Conservation (phyloP, 768 basidiomycete species). For the Zangia roseola region DNA sequence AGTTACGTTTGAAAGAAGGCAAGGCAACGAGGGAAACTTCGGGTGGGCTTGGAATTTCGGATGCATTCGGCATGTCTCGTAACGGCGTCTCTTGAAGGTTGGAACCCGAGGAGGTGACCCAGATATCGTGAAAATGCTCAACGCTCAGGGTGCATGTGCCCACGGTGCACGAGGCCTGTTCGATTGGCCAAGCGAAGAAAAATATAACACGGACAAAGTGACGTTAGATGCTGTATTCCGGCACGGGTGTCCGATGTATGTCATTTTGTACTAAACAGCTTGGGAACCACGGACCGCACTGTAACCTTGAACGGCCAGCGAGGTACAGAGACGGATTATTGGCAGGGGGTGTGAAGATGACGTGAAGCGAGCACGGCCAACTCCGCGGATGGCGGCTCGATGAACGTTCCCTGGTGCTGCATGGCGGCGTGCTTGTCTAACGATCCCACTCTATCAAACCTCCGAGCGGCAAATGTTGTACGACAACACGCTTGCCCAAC, state of each 20-base stretch:
- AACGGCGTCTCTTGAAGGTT: not conserved
- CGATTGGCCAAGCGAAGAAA: not conserved
- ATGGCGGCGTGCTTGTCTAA: slow-evolving; percentile 1
- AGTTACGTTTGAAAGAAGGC: slow-evolving; percentile 14
- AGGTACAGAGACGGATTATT: not conserved
- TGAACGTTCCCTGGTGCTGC: not conserved
- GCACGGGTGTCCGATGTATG: slow-evolving; percentile 1
- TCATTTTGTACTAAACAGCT: slow-evolving; percentile 1
- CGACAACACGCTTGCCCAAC: slow-evolving; percentile 90
- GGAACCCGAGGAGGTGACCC: too few relatives aligned
- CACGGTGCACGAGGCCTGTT: too few relatives aligned
- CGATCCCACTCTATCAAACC: slow-evolving; percentile 71
- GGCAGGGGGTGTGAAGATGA: slow-evolving; percentile 17
- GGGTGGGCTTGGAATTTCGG: too few relatives aligned
- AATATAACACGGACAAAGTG: not conserved
- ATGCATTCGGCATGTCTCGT: not conserved
- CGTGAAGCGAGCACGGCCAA: slow-evolving; percentile 3
- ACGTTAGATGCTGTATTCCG: not conserved
- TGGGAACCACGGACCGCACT: slow-evolving; percentile 8
- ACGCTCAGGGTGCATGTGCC: too few relatives aligned
- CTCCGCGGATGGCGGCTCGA: slow-evolving; percentile 16
- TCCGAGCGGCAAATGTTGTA: slow-evolving; percentile 89
- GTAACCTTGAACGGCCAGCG: not conserved
- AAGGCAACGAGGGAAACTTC: slow-evolving; percentile 9
- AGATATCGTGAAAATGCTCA: too few relatives aligned